Conservation (phyloP, 2,329 filamentous ascomycete species). For the Diaporthe ilicicola region DNA sequence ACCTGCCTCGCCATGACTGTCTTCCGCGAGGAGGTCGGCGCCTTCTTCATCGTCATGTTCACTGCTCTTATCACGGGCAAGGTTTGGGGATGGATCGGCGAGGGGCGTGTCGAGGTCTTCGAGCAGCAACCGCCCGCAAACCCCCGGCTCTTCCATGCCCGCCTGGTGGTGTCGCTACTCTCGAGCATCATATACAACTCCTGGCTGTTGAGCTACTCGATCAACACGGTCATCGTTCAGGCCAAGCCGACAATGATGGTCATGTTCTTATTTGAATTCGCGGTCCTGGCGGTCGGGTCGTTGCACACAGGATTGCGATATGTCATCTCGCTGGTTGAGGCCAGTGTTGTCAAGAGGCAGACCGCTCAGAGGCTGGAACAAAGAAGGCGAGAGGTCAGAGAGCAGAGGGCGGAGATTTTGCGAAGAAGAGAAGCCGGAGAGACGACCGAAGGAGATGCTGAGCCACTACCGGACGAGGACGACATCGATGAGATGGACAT, state of each 20-base stretch:
- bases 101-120: slow-evolving; percentile 90
- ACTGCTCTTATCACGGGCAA: slow-evolving; percentile 91
- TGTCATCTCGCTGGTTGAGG: slow-evolving; percentile 78
- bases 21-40: slow-evolving; percentile 92
- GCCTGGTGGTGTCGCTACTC: slow-evolving; percentile 80
- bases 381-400: slow-evolving; percentile 72
- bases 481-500: slow-evolving; percentile 91
- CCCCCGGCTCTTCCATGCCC: slow-evolving; percentile 84
- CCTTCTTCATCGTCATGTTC: slow-evolving; percentile 97
- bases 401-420: slow-evolving; percentile 62
- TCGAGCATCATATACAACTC: slow-evolving; percentile 83
- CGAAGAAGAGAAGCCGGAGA: slow-evolving; percentile 56
- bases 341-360: slow-evolving; percentile 78
- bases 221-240: slow-evolving; percentile 84
- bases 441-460: slow-evolving; percentile 57
- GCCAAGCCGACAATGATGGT: slow-evolving; percentile 99
- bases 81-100: slow-evolving; percentile 98
- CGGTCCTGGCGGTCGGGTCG: slow-evolving; percentile 82
- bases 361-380: slow-evolving; percentile 74
- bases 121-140: slow-evolving; percentile 95
- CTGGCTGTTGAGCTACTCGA: slow-evolving; percentile 81
- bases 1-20: slow-evolving; percentile 98
- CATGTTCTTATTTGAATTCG: slow-evolving; percentile 99
- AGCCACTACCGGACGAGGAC: slow-evolving; percentile 65
- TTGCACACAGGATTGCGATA: slow-evolving; percentile 83